Evolutionary conservation across 805 yeast genomes (phyloP), one percentile per base, ranked within the genome.

Genomic region (Yarrowia sp.): DNA sequence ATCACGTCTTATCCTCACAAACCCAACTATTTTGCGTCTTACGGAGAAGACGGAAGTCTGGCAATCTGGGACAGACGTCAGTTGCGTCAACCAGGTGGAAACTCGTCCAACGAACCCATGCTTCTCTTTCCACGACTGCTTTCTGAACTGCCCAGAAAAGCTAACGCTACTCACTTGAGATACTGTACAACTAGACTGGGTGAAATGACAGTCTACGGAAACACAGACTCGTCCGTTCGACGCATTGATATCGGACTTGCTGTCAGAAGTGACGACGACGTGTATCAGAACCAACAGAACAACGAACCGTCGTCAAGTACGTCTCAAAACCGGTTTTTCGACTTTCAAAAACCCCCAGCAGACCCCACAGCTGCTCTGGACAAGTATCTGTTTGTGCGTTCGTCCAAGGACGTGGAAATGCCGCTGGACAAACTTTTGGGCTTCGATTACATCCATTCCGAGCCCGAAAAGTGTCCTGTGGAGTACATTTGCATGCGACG

Each of bases 401-500:
- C 51, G 10, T 41, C 51, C 40, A 28, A 41, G 22, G 63, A 58
- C 24, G 63, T 58, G 4, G 63, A 58, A 14, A 41, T 41, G 40
- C 63, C 63, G 9, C 21, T 58, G 6, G 63, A 43, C 30, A 40
- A 32, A 11, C 51, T 58, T 3, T 6, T 58, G 32, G 63, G 63
- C 10, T 58, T 58, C 24, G 63, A 58, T 19, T 58, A 58, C 51
- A 58, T 58, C 41, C 61, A 52, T 26, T 14, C 63, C 1, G 51
- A 58, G 49, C 51, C 63, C 1, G 49, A 40, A 19, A 28, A 28
- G 32, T 41, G 51, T 16, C 51, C 30, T 2, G 82, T 89, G 9
- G 85, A 87, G 69, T 80, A 90, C 65, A 85, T 92, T 30, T 92
- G 98, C 74, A 88, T 92, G 88, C 80, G 97, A 68, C 96, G 90